Base-by-base conservation (phyloP, 1,284 basidiomycete species). In the Psilocybe mexicana region DNA sequence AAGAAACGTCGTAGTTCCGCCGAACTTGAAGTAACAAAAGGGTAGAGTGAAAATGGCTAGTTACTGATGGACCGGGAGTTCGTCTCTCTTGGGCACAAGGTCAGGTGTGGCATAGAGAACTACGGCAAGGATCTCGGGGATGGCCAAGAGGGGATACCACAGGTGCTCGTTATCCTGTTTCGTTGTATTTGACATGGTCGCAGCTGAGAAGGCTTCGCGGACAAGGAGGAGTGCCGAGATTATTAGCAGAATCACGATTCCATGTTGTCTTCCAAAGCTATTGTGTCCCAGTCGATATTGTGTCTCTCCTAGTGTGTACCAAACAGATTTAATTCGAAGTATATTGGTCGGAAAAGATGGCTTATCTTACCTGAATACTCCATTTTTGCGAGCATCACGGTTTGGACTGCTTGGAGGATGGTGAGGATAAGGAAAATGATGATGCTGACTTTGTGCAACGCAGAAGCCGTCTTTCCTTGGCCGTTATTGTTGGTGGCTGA, bases 401-500 rank as follows among this genome's bases (percentile, higher is more conserved):
- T 77, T 57, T 78, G 74, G 49, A 74, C 60, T 10, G 69, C 75
- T 48, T 79, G 70, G 2, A 81, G 63, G 28, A 73, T 60, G 38
- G 74, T 76, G 23, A 83, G 70, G 23, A 70, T 68, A 26, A 83
- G 70, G 71, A 82, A 82, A n/a, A 83, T 71, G 49, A 74, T 69
- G 11, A 72, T 68, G 66, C 80, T 63, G 14, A 53, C 57, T 54
- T 62, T 54, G 28, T 59, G 63, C 23, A 61, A 48, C 3, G 53
- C 43, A 14, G 48, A 12, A 3, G 44, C 42, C 6, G 35, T 46
- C 7, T 18, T 18, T 18, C 44, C 42, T 36, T 58, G 47, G n/a
- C 46, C 55, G 40, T 53, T 52, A 24, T 57, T 33, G 10, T 6
- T 52, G 11, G 64, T 59, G 2, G 70, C 63, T 6, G 76, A 76